Conservation (phyloP, 345 rosid genomes). For the Cardamine chenopodiifolia region DNA sequence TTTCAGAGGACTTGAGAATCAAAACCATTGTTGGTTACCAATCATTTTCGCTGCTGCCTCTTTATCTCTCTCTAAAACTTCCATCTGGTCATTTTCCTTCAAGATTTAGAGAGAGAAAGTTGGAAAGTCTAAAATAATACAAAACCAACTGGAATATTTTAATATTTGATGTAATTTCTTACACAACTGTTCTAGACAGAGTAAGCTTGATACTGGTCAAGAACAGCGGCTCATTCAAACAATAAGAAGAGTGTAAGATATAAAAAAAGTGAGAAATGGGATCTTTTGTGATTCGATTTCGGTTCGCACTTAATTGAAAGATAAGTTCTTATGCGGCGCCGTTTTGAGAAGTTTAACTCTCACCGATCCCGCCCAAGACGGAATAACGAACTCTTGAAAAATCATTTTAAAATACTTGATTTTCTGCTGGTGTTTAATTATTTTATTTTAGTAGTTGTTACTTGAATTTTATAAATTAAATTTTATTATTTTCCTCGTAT, state of each 20-base stretch:
- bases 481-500: too few species aligned
- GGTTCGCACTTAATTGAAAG: background rate
- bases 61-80: slow-evolving; percentile 38
- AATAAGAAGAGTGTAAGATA: slow-evolving; percentile 4
- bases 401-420: background rate
- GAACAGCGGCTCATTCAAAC: slow-evolving; percentile 38
- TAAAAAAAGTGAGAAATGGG: background rate
- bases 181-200: slow-evolving; percentile 29
- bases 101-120: slow-evolving; percentile 41
- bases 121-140: slow-evolving; percentile 15
- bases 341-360: slow-evolving; percentile 25
- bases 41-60: slow-evolving; percentile 34
- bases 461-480: too few species aligned
- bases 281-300: slow-evolving; percentile 26
- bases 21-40: slow-evolving; percentile 38
- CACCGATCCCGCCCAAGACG: slow-evolving; percentile 32
- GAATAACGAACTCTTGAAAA: slow-evolving; percentile 18
- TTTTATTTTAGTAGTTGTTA: too few species aligned
- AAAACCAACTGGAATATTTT: slow-evolving; percentile 25
- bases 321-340: background rate
- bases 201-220: slow-evolving; percentile 38
- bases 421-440: background rate
- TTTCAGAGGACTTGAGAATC: slow-evolving; percentile 19
- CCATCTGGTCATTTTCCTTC: slow-evolving; percentile 23
- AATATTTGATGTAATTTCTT: slow-evolving; percentile 12